These are phyloP conservation scores for Cystofilobasidium capitatum DNA, from an alignment of 768 basidiomycete species.

Conservation along the genomic window DNA sequence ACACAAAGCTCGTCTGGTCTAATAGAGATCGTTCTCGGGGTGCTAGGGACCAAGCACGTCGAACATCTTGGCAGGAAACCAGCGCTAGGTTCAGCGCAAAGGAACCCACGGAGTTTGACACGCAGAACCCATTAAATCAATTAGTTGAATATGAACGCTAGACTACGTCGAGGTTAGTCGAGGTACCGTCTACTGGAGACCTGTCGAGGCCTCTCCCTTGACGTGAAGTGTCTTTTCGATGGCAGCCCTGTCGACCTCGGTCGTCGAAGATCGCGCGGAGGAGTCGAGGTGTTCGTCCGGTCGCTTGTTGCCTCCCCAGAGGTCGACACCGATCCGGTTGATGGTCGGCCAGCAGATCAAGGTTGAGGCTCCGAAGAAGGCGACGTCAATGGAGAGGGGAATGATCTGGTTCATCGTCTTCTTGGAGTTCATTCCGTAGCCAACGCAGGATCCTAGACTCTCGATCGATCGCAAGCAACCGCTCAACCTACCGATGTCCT, in stretches of 20 bases:
- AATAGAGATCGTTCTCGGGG: too few species aligned
- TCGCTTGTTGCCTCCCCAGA: slow-evolving; percentile 11
- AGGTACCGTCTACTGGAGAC: background rate
- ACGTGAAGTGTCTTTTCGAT: background rate
- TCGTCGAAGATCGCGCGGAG: background rate
- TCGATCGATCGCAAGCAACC: slow-evolving; percentile 29
- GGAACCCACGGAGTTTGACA: too few species aligned
- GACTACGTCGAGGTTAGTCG: too few species aligned
- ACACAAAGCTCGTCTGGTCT: too few species aligned
- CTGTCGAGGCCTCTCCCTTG: background rate
- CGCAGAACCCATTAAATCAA: too few species aligned
- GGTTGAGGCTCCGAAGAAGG: slow-evolving; percentile 18
- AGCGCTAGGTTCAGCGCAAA: too few species aligned
- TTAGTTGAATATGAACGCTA: too few species aligned
- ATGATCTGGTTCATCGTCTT: slow-evolving; percentile 23
- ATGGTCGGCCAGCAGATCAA: slow-evolving; percentile 21
- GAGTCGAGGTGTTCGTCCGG: background rate
- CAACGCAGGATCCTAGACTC: slow-evolving; percentile 15
- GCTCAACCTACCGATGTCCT: slow-evolving; percentile 27
- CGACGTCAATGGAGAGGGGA: slow-evolving; percentile 28
- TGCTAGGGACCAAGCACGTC: too few species aligned
- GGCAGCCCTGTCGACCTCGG: background rate
- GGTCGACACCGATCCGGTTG: slow-evolving; percentile 14
- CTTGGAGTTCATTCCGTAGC: slow-evolving; percentile 22
- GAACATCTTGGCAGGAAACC: too few species aligned